Evolutionary conservation across 2,329 filamentous ascomycete genomes (phyloP), one percentile per base, ranked within the genome.

Genomic region (Colletotrichum euphorbiae): DNA sequence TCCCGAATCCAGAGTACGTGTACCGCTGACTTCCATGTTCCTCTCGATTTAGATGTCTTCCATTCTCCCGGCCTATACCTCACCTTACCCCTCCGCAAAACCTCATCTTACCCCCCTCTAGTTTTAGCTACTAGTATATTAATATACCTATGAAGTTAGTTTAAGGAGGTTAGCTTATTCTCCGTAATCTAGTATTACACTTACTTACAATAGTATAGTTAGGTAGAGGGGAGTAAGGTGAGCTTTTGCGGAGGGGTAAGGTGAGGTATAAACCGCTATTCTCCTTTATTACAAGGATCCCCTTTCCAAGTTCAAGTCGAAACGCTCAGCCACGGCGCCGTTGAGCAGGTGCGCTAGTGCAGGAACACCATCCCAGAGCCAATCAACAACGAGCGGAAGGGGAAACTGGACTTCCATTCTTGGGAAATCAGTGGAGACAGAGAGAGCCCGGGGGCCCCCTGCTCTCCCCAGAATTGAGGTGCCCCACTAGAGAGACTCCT

Each of bases 321-420:
- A 70, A 71, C 67, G 60, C 69, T 70, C 62, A 70, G 69, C 69
- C 67, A 71, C 69, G 31, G 62, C 62, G 50, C 67, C 38, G 28
- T 56, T 38, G 31, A 31, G 43, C 17, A 38, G 38, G 46, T 38
- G 48, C 67, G 55, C 69, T 67, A 71, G 51, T 71, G 67, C 69
- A 71, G 69, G 69, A 63, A 71, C 69, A 12, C 9, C 15, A 28
- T 11, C n/a, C 42, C 19, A 19, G 42, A 54, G 40, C 67, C 67
- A 69, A 69, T 69, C 17, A 54, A 24, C 31, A 19, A 17, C 3
- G 2, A 31, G 19, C 42, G 62, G 50, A 57, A 51, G 15, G 56
- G 48, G 58, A 68, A 38, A 38, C 36, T 38, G 11, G 36, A 48
- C 65, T 48, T 68, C n/a, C n/a, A n/a, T n/a, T n/a, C 33, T 68